These are phyloP conservation scores for Aspergillus latus DNA, from an alignment of 2,329 filamentous ascomycete genomes.

Conservation along the genomic window DNA sequence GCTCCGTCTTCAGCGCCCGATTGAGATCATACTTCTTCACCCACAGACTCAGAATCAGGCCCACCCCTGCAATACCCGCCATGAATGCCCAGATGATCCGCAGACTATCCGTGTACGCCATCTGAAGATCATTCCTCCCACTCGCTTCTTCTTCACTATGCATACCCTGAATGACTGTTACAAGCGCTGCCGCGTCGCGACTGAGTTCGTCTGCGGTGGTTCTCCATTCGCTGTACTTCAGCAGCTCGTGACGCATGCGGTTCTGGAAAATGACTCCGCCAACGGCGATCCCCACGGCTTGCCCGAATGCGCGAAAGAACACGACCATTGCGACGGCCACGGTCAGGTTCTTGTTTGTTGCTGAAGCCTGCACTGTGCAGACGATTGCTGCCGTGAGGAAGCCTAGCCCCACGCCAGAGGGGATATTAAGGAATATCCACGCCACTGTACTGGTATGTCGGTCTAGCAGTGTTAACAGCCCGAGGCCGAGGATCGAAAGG, in stretches of 20 bases:
- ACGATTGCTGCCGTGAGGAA: slow-evolving; percentile 27
- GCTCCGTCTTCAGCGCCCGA: slow-evolving; percentile 1
- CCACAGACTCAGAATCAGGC: slow-evolving; percentile 2
- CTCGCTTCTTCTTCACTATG: not conserved
- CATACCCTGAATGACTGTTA: slow-evolving; percentile 10
- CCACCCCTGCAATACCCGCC: slow-evolving; percentile 7
- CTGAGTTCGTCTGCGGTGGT: not conserved
- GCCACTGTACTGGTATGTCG: slow-evolving; percentile 23
- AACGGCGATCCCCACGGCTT: slow-evolving; percentile 12
- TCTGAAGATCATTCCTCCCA: slow-evolving; percentile 1
- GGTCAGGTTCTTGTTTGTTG: slow-evolving; percentile 9
- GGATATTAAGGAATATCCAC: slow-evolving; percentile 34
- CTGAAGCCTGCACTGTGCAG: slow-evolving; percentile 32
- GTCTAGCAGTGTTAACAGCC: slow-evolving; percentile 30
- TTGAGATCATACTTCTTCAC: slow-evolving; percentile 15
- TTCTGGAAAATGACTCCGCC: slow-evolving; percentile 13
- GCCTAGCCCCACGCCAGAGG: slow-evolving; percentile 29
- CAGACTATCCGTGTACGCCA: slow-evolving; percentile 12
- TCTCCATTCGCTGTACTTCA: not conserved
- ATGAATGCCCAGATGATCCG: slow-evolving; percentile 10
- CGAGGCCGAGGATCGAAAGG: slow-evolving; percentile 27
- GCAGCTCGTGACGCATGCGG: slow-evolving; percentile 5
- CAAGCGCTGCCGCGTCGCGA: slow-evolving; percentile 11
- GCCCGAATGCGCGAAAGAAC: slow-evolving; percentile 12
- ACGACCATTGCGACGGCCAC: slow-evolving; percentile 12